Percentiles rank a stretch among this genome's conserved stretches.
Evolutionary conservation across 2,329 filamentous ascomycete species (phyloP).

Genomic region (Pseudogymnoascus sp.): DNA sequence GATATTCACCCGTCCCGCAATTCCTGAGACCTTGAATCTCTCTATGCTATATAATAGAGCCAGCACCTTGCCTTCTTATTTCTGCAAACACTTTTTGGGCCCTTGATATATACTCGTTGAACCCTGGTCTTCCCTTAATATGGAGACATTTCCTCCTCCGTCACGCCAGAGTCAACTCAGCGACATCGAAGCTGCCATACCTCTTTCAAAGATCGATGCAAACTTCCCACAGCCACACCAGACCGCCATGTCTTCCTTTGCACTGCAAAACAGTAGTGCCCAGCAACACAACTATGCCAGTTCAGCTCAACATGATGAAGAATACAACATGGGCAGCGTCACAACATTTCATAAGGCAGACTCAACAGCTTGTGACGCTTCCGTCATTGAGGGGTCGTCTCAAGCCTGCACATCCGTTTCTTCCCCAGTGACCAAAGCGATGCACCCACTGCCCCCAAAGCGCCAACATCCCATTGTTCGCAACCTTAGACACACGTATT

Average conservation of each 20-base stretch:
- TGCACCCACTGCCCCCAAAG: not conserved
- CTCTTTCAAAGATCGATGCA: not conserved
- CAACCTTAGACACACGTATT: slow-evolving; percentile 28
- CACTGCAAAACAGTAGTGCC: not conserved
- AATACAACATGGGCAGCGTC: not conserved
- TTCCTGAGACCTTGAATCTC: not conserved
- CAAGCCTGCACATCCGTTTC: slow-evolving; percentile 1
- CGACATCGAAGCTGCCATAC: not conserved
- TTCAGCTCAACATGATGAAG: not conserved
- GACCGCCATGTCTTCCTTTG: not conserved
- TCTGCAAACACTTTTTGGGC: not conserved
- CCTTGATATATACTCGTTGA: not conserved
- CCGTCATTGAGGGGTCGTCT: not conserved
- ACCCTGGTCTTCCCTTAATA: not conserved
- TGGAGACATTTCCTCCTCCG: not conserved
- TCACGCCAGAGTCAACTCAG: not conserved
- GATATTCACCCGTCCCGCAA: not conserved
- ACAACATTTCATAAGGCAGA: not conserved
- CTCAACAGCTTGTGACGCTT: not conserved
- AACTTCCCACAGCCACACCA: not conserved
- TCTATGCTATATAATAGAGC: not conserved
- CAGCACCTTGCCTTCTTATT: not conserved
- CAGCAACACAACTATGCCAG: not conserved
- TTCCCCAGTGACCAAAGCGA: not conserved
- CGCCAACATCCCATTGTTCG: slow-evolving; percentile 11